A percentile compares a stretch with the other conserved stretches of the same genome.
Conservation (phyloP, 768 basidiomycete species). For the Daedaleopsis nitida region DNA sequence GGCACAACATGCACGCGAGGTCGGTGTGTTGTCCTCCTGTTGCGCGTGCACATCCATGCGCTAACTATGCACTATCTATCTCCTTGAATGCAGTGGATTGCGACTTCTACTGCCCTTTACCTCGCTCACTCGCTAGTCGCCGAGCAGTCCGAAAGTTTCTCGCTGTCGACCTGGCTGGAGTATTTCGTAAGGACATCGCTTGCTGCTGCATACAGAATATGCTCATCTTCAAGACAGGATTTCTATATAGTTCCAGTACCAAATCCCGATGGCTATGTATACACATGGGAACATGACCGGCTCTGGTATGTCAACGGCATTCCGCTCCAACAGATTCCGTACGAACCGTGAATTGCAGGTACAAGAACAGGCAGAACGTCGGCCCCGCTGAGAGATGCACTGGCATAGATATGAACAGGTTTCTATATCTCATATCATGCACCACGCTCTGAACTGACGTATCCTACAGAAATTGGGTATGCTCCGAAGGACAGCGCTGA, state of each 20-base stretch:
- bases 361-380: constrained; percentile 68
- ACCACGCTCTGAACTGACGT: no score
- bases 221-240: constrained; percentile 38
- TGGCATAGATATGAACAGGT: constrained; percentile 83
- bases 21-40: constrained; percentile 33
- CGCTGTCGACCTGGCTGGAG: constrained; percentile 52
- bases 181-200: constrained; percentile 44
- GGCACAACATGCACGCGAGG: constrained; percentile 78
- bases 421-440: constrained; percentile 7
- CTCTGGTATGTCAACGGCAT: constrained; percentile 48
- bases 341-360: constrained; percentile 38
- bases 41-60: background rate
- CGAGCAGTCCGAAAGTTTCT: constrained; percentile 46
- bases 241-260: constrained; percentile 70
- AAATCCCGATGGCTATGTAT: constrained; percentile 75
- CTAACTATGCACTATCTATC: background rate
- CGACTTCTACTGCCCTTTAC: constrained; percentile 72
- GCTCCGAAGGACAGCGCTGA: background rate
- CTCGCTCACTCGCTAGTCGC: constrained; percentile 69
- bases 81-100: constrained; percentile 64
- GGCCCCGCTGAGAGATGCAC: constrained; percentile 52
- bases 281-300: constrained; percentile 71
- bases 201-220: background rate
- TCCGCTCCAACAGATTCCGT: background rate
- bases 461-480: constrained; percentile 61